Base-by-base conservation (phyloP, 2,329 filamentous ascomycete species). In the Onygena corvina region DNA sequence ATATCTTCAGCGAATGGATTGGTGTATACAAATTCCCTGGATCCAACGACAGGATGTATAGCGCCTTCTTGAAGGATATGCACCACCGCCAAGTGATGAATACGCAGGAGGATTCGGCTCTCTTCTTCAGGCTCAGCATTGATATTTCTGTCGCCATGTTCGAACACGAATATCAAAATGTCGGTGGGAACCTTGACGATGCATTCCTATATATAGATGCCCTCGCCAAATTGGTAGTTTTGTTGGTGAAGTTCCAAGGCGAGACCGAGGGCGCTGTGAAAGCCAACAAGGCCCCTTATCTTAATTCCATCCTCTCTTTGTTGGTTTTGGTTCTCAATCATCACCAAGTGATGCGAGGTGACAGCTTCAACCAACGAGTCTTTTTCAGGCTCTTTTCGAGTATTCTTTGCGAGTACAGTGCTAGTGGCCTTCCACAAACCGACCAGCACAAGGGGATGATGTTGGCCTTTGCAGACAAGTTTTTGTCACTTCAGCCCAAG, bases 1-100 rank as follows among this genome's bases (percentile, higher is more conserved):
- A 98, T 62, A 76, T 95, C 16, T 95, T 98, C 60, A 88, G 90
- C 36, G 92, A 98, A 68, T 98, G 92, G 92, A 78, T 90, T 23
- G 81, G 83, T 52, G 76, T 95, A 5, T 83, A 76, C 68, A 84
- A 84, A 64, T 86, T 87, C 58, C 76, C 80, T n/a, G 80, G 82
- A 56, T 79, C 83, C 3, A 81, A 83, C 3, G 83, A 87, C 53
- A 84, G 83, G 60, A 77, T 82, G 0, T 74, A 81, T 48, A 71
- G 76, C 4, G 78, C 85, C 1, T 96, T 96, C 65, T 77, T 95
- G 40, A 80, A 84, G 58, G 90, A 96, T 64, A 72, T 96, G 60
- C 83, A 90, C 58, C 75, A 81, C 50, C 77, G 78, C 55, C 77
- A 83, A 53, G 72, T 92, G 14, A 77, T 96, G 60, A 77, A 78